Evolutionary conservation across 2,329 filamentous ascomycete genomes (phyloP).

Genomic region (Apiospora rasikravindrae): DNA sequence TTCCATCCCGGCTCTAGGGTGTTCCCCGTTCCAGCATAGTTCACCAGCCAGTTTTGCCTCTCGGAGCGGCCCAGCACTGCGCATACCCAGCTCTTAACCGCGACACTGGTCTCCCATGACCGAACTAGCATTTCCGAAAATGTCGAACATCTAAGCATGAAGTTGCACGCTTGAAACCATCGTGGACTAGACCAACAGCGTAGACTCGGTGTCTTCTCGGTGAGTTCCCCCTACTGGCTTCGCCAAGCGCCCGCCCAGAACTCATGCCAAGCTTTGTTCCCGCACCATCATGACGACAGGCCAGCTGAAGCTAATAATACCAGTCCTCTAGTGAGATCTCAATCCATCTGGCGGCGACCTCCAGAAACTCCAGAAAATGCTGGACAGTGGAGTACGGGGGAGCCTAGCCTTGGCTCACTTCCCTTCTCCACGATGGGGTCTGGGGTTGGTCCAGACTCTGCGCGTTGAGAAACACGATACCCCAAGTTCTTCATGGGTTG

Average conservation of each 20-base stretch:
- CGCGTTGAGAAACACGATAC: constrained; percentile 4
- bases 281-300: constrained; percentile 8
- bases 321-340: not conserved
- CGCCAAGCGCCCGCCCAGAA: not conserved
- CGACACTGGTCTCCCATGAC: not conserved
- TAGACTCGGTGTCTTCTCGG: constrained; percentile 9
- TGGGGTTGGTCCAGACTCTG: constrained; percentile 3
- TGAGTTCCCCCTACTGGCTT: not conserved
- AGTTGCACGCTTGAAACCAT: constrained; percentile 12
- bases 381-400: constrained; percentile 1
- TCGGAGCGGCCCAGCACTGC: not conserved
- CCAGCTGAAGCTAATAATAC: not conserved
- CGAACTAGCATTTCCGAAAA: not conserved
- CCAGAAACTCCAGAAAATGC: not conserved
- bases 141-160: not conserved
- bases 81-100: not conserved
- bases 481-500: not conserved
- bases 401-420: not conserved
- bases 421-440: constrained; percentile 2
- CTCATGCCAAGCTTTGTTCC: constrained; percentile 3
- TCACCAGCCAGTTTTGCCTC: not conserved
- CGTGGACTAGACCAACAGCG: not conserved
- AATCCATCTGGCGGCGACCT: not conserved
- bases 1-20: not conserved
- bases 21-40: not conserved